Conservation (phyloP, 2,329 filamentous ascomycete species). For the Aspergillus eucalypticola region DNA sequence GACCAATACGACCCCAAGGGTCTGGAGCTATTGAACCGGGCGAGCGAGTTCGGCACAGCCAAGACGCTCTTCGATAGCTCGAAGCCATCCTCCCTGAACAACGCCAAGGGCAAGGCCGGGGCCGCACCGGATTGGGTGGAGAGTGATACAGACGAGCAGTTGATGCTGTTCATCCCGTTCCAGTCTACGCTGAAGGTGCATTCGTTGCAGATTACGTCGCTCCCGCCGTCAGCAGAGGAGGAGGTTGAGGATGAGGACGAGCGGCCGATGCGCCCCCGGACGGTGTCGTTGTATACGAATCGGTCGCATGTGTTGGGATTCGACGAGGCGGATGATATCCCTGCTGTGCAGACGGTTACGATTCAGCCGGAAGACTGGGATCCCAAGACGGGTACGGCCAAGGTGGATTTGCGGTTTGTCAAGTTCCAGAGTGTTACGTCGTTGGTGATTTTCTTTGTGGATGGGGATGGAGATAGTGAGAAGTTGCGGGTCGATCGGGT, state of each 20-base stretch:
- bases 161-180: conserved; percentile 91
- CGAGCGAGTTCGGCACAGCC: conserved; percentile 72
- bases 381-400: conserved; percentile 67
- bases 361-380: conserved; percentile 80
- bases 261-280: conserved; percentile 75
- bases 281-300: conserved; percentile 84
- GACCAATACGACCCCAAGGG: conserved; percentile 76
- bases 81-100: conserved; percentile 64
- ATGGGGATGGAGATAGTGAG: conserved; percentile 80
- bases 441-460: conserved; percentile 82
- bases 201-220: conserved; percentile 80
- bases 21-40: conserved; percentile 84
- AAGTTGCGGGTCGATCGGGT: conserved; percentile 70
- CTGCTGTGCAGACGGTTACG: conserved; percentile 76
- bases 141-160: conserved; percentile 94
- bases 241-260: conserved; percentile 68
- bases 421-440: conserved; percentile 95
- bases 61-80: conserved; percentile 69
- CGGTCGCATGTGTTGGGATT: conserved; percentile 88
- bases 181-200: conserved; percentile 86
- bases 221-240: conserved; percentile 55
- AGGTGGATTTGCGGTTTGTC: conserved; percentile 77
- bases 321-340: conserved; percentile 85
- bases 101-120: conserved; percentile 52
- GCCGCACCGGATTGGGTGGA: conserved; percentile 80